phyloP scores from a whole-genome alignment of 169 alveolate genomes.

The Cryptosporidium meleagridis region DNA sequence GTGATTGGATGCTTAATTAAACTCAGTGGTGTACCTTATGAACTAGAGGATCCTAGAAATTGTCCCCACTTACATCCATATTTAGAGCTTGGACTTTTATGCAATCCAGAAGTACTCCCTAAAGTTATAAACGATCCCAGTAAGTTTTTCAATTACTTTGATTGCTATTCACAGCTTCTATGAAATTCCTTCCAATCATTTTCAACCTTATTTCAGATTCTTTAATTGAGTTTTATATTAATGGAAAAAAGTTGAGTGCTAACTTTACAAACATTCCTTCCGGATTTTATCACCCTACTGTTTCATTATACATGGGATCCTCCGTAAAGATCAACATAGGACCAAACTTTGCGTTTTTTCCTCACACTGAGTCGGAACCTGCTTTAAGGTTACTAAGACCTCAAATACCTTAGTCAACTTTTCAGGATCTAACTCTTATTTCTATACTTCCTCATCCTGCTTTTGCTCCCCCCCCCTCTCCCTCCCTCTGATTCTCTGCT shows the following conservation, averaged over 20 bases:
- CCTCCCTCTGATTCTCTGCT: neutral
- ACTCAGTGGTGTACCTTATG: slow-evolving; percentile 75
- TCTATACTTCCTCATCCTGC: neutral
- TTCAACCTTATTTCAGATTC: slow-evolving; percentile 67
- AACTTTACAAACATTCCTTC: slow-evolving; percentile 75
- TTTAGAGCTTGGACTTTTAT: slow-evolving; percentile 70
- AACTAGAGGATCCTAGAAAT: slow-evolving; percentile 83
- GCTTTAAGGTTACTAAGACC: slow-evolving; percentile 3
- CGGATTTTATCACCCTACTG: slow-evolving; percentile 85
- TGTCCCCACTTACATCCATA: slow-evolving; percentile 82
- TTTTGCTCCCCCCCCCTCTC: neutral
- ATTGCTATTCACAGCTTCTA: neutral
- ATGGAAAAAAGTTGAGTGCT: slow-evolving; percentile 77
- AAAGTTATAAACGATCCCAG: slow-evolving; percentile 23
- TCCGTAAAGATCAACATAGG: slow-evolving; percentile 82
- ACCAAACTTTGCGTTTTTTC: slow-evolving; percentile 82
- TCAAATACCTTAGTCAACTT: neutral
- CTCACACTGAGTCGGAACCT: slow-evolving; percentile 21
- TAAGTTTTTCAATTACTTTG: slow-evolving; percentile 1
- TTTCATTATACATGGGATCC: slow-evolving; percentile 83
- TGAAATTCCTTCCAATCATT: neutral
- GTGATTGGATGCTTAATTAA: slow-evolving; percentile 79
- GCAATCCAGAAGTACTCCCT: slow-evolving; percentile 61
- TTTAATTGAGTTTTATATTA: slow-evolving; percentile 79
- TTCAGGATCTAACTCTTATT: neutral